Evolutionary conservation across 148 eudicot species (phyloP), one percentile per base, ranked within the genome.

Genomic region (Amaranthus palmeri): DNA sequence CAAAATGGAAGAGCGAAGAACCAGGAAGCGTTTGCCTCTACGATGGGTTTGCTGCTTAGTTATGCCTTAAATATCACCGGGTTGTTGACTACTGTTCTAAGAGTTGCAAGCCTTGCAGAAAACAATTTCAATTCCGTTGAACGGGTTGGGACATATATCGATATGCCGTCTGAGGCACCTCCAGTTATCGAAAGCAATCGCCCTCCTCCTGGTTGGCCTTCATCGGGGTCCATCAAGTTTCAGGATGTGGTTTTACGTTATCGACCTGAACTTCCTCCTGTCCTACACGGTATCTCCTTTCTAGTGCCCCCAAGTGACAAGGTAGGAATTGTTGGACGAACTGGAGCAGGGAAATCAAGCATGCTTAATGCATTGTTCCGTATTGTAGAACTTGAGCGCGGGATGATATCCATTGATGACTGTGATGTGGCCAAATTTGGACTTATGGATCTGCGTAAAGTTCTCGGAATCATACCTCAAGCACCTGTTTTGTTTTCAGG

Each of bases 321-420:
- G 80, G 96, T 93, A n/a, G 98, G 98, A 51, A 85, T 93, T 73
- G 98, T 91, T 72, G 98, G 98, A 25, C 84, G 98, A 78, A 93
- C 98, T 46, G 98, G 98, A 7, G 98, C 98, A 48, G 98, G 98
- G 53, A 93, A 93, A 68, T 93, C 98, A 25, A 93, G 98, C 82
- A 91, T 93, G 98, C 87, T 93, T 8, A 93, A 93, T 76, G 97
- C 98, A 73, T 80, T 93, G 67, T 93, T 93, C 74, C 85, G 98
- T 64, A 86, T 93, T 15, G 96, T 93, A 14, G 98, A 93, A 79
- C 81, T 93, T 65, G 96, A 93, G 78, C 82, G 79, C 53, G 98
- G 98, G 60, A 82, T 87, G 80, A 91, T 93, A 56, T 65, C 89
- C 44, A 85, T 93, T 61, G 98, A 93, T 81, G 84, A 74, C 61